Percentiles rank a stretch among this genome's conserved stretches.
phyloP scores from a whole-genome alignment of 2,329 filamentous ascomycete species.

The Aureobasidium sp. region DNA sequence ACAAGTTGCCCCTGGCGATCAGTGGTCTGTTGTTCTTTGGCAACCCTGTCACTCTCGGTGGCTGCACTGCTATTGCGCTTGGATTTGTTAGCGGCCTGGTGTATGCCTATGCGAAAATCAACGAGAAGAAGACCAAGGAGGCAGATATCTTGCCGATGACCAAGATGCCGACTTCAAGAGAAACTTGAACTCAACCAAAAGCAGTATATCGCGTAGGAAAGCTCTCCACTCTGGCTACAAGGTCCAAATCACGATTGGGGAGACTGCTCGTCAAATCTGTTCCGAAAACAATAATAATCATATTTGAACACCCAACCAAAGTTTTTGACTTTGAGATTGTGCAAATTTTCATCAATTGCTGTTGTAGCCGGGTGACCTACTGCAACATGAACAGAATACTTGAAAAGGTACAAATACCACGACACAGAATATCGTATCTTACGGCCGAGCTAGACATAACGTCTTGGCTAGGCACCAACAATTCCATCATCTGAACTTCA shows the following conservation, averaged over 20 bases:
- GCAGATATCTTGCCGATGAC: conserved; percentile 5
- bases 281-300: background rate
- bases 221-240: background rate
- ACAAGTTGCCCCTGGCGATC: conserved; percentile 93
- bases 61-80: conserved; percentile 81
- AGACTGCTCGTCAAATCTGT: background rate
- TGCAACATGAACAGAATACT: no score
- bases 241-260: background rate
- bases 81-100: conserved; percentile 91
- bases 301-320: background rate
- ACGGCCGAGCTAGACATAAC: background rate
- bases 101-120: conserved; percentile 79
- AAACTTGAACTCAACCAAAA: background rate
- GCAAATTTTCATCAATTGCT: background rate
- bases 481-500: background rate
- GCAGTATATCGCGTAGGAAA: background rate
- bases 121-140: conserved; percentile 26
- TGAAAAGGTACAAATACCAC: background rate
- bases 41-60: conserved; percentile 84
- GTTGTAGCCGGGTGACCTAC: no score
- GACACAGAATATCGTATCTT: background rate
- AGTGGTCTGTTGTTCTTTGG: conserved; percentile 93
- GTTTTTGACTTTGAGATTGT: no score
- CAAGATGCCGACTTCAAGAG: background rate
- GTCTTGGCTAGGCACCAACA: background rate